Evolutionary conservation across 305 asterid genomes (phyloP).

Genomic region (Caryopteris hybrid): DNA sequence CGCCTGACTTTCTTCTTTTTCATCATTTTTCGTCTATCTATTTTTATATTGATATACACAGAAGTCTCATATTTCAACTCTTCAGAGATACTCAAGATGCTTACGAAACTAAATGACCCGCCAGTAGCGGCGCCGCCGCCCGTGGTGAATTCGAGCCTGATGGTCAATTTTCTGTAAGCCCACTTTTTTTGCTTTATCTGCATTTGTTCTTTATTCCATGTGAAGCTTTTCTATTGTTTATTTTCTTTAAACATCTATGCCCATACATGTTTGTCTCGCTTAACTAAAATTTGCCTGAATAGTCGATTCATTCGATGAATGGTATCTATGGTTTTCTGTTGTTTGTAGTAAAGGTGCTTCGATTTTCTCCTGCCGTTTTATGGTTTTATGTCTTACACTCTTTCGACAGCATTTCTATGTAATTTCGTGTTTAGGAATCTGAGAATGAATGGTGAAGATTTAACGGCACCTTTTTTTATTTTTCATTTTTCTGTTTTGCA

Average conservation of each 20-base stretch:
- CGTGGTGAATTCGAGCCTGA: constrained; percentile 66
- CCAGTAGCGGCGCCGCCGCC: constrained; percentile 39
- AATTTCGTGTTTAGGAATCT: background rate
- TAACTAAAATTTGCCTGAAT: background rate
- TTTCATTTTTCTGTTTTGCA: too few species aligned
- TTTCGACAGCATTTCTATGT: background rate
- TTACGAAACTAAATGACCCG: constrained; percentile 21
- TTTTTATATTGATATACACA: background rate
- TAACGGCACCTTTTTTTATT: too few species aligned
- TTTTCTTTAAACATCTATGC: constrained; percentile 24
- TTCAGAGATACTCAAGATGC: constrained; percentile 55
- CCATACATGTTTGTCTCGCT: background rate
- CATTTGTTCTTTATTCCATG: background rate
- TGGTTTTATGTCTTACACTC: background rate
- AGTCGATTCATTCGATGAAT: constrained; percentile 1
- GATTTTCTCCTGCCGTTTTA: background rate
- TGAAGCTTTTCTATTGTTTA: too few species aligned
- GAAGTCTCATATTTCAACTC: background rate
- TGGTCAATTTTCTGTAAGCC: constrained; percentile 69
- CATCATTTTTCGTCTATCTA: background rate
- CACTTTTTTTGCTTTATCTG: constrained; percentile 2
- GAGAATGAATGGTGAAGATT: too few species aligned
- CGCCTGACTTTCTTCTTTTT: background rate
- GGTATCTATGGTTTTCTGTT: background rate
- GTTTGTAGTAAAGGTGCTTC: background rate